Base-by-base conservation (phyloP, 2,329 filamentous ascomycete species). In the Malbranchea zuffiana region DNA sequence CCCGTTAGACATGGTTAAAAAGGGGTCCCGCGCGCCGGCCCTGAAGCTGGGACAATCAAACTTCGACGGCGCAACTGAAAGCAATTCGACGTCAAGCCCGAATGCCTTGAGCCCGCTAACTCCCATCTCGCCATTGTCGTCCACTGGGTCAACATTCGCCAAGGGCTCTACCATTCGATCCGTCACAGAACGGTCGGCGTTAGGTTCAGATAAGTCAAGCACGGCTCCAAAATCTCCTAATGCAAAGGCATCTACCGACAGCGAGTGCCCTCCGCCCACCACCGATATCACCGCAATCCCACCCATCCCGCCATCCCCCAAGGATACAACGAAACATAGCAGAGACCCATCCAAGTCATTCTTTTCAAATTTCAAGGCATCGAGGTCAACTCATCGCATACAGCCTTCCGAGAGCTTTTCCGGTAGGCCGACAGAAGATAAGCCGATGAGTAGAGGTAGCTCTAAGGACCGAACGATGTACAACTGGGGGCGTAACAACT, bases 321-420 rank as follows among this genome's bases (percentile, higher is more conserved):
- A 56, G 43, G 53, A 62, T 30, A 34, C 23, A 5, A 47, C 52
- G 10, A 63, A 61, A 41, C 64, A 67, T 42, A 50, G 48, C 10
- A 59, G 64, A 38, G 64, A 67, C 42, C 48, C 56, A 3, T 67
- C 64, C 3, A 61, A 57, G 32, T 65, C 62, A 3, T 66, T 67
- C 38, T 67, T 67, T 41, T 59, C 62, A 8, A 66, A 57, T 39
- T 51, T 67, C 28, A 66, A 65, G 49, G 63, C 63, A 4, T 62
- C 62, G 3, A 64, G 63, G 44, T 59, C 62, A 8, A 62, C 61
- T 1, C 62, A 66, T 34, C 55, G 52, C 39, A 43, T 62, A 21
- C 60, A 63, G 23, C 48, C 51, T 21, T 63, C 62, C 13, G 63
- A 67, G 39, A 50, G 55, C 26, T 60, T 56, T 23, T 44, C 42